Base-by-base conservation (phyloP, 768 basidiomycete genomes). In the Dentipellis sp. region DNA sequence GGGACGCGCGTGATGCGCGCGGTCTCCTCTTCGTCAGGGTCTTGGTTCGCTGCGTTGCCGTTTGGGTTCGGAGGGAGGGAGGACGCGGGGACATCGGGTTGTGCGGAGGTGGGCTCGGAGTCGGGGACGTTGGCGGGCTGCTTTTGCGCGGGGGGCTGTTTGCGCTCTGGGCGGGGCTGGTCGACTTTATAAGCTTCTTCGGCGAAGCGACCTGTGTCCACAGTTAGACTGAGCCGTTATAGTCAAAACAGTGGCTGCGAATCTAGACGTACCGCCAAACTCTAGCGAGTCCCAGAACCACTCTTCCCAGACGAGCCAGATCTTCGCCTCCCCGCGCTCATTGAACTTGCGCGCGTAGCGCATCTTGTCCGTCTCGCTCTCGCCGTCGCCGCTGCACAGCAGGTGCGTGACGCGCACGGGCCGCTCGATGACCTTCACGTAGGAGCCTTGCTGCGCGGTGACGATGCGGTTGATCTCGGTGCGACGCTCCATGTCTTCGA, bases 271-370 rank as follows among this genome's bases (percentile, higher is more conserved):
- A 74, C 87, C 91, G 57, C 83, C 82, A 64, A 82, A 90, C 42
- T 84, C 82, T 2, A 94, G 63, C 23, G 80, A 94, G 64, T 97
- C 94, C 91, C 91, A 94, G 56, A 97, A 88, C 94, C 94, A 97
- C 59, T 95, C 93, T 64, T 94, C 92, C 88, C 94, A 95, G 1
- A 97, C 82, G 2, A 94, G 72, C 51, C 79, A 75, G 35, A 93
- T 92, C 46, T 79, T 75, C 5, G 84, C 86, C 67, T 91, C 89
- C 36, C 82, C 80, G 19, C 75, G 73, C 16, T 73, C 67, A 65
- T 87, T 88, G 63, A 88, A 87, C 64, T 85, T 86, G 56, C 82
- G 77, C 0, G 90, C 90, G 63, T 87, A 89, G 4, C 72, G 75
- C 76, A 93, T 85, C 72, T 92, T 93, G 50, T 88, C 81, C 10